Conservation (phyloP, 495 filamentous ascomycete species). For the Neurospora sp. region DNA sequence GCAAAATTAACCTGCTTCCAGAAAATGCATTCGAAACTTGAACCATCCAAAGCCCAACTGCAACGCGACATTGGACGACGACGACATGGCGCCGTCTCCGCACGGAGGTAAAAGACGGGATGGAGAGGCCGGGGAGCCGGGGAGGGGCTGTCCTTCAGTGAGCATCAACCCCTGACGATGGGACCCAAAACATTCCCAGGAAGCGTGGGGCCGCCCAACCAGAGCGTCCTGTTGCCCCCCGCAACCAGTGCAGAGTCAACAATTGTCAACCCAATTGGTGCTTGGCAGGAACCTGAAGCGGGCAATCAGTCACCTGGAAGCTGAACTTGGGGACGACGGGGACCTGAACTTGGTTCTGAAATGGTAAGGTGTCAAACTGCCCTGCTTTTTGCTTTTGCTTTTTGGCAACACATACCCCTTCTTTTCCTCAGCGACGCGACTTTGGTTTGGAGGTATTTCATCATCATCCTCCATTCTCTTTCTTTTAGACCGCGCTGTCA, state of each 20-base stretch:
- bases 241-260: slow-evolving; percentile 3
- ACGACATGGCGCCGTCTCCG: neutral
- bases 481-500: neutral
- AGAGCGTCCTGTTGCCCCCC: slow-evolving; percentile 3
- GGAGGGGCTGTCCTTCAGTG: neutral
- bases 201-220: neutral
- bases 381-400: neutral
- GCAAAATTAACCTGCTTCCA: neutral
- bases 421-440: neutral
- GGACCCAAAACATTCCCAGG: neutral
- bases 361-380: neutral
- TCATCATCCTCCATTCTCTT: neutral
- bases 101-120: neutral
- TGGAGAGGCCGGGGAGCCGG: neutral
- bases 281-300: neutral
- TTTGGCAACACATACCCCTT: neutral
- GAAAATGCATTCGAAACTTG: neutral
- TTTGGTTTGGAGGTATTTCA: neutral
- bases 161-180: neutral
- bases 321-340: neutral
- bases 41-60: neutral
- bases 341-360: neutral
- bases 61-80: neutral
- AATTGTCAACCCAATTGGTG: neutral
- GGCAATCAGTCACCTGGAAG: neutral